phyloP scores from a whole-genome alignment of 352 stramenopile genomes.

The Phytophthora tubulina region DNA sequence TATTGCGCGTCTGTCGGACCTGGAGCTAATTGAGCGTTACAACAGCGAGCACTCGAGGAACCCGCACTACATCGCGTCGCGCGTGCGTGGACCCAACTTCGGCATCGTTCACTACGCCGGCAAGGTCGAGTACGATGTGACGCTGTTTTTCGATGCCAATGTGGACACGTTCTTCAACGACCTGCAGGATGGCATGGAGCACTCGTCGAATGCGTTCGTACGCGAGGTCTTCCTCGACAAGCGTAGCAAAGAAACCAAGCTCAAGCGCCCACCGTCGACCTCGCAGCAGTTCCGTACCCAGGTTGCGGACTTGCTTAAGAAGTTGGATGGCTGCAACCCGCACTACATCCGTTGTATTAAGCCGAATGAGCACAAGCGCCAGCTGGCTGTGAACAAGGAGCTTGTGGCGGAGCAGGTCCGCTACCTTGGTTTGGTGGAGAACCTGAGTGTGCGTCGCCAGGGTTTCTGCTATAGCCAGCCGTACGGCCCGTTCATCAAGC shows the following conservation, averaged over 20 bases:
- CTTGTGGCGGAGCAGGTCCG: slow-evolving; percentile 82
- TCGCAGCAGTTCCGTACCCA: slow-evolving; percentile 88
- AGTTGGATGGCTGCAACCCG: slow-evolving; percentile 89
- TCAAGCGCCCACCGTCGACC: slow-evolving; percentile 85
- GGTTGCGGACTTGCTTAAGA: slow-evolving; percentile 82
- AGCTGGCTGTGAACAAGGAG: slow-evolving; percentile 70
- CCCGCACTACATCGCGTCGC: slow-evolving; percentile 79
- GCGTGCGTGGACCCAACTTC: slow-evolving; percentile 78
- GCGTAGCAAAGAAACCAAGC: slow-evolving; percentile 80
- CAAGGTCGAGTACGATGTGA: slow-evolving; percentile 90
- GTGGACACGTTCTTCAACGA: slow-evolving; percentile 90
- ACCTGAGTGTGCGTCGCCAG: slow-evolving; percentile 84
- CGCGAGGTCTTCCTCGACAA: slow-evolving; percentile 85
- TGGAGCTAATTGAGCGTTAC: slow-evolving; percentile 84
- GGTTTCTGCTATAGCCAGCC: slow-evolving; percentile 88
- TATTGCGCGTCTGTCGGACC: slow-evolving; percentile 73
- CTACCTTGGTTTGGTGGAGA: slow-evolving; percentile 86
- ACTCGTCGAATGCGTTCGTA: slow-evolving; percentile 79
- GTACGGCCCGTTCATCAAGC: slow-evolving; percentile 85
- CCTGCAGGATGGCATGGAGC: slow-evolving; percentile 75
- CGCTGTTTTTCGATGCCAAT: slow-evolving; percentile 87
- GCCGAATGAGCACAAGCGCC: slow-evolving; percentile 89
- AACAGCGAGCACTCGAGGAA: slow-evolving; percentile 75
- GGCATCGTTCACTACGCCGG: slow-evolving; percentile 87
- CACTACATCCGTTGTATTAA: slow-evolving; percentile 95